Evolutionary conservation across 2,329 filamentous ascomycete genomes (phyloP), one percentile per base, ranked within the genome.

Genomic region (Hypoxylon sp.): DNA sequence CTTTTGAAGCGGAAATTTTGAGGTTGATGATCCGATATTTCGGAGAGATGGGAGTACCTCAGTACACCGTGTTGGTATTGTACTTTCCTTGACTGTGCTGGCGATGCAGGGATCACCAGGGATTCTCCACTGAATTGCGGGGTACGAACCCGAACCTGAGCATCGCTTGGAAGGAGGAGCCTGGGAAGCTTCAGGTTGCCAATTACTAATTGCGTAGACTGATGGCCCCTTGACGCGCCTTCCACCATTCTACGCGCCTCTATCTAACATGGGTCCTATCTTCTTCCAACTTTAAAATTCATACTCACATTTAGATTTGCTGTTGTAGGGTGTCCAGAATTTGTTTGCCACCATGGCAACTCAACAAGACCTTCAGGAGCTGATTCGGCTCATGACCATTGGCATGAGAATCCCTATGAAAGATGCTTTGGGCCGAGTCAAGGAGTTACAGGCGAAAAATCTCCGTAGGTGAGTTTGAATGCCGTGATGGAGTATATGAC

Each of bases 291-390:
- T 37, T 46, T 13, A 6, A 2, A 1, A 35, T 24, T 13, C 2
- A 56, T 37, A 2, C 19, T 51, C 44, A 6, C 15, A 27, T 15
- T 32, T 24, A 24, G 7, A 17, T 24, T 29, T 32, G 13, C 24
- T 24, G 8, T 44, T 37, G 11, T 51, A 24, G 17, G 17, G 4
- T n/a, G n/a, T 6, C 13, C 24, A n/a, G 4, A 59, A 42, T 31
- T 44, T 21, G 19, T 44, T 47, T 48, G 29, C 56, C 3, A 69
- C 17, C 2, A 88, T 89, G 87, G 82, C 86, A 6, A 81, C 84
- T 1, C 86, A 88, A 69, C 83, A 87, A 66, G 88, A 90, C 70
- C 78, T 90, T 21, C 87, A 90, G 72, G 88, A 89, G 74, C 83
- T 90, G 15, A 81, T 90, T 58, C 87, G 87, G 51, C 82, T 90